Evolutionary conservation across 2,329 filamentous ascomycete species (phyloP).

Genomic region (Sarocladiaceae sp.): DNA sequence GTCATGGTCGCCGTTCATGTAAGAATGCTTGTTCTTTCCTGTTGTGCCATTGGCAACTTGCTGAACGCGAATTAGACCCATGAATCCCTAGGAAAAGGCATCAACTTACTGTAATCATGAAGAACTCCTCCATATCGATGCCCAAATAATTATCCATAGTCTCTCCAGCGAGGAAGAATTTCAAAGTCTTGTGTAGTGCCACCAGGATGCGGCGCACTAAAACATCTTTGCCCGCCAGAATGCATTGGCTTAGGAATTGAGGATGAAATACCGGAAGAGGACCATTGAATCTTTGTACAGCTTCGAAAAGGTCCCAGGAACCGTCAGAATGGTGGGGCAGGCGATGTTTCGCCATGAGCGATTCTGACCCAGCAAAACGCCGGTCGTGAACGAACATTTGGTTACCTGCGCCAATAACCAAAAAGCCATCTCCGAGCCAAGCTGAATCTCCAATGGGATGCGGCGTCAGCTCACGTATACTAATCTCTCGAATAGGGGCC

Average conservation of each 20-base stretch:
- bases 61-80: neutral
- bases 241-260: slow-evolving; percentile 82
- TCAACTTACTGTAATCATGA: slow-evolving; percentile 26
- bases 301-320: slow-evolving; percentile 70
- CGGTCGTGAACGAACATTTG: slow-evolving; percentile 84
- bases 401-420: slow-evolving; percentile 86
- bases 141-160: slow-evolving; percentile 73
- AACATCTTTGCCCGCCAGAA: slow-evolving; percentile 70
- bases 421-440: slow-evolving; percentile 80
- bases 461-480: slow-evolving; percentile 74
- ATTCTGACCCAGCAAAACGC: slow-evolving; percentile 60
- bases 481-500: slow-evolving; percentile 79
- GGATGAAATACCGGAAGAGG: slow-evolving; percentile 89
- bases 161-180: slow-evolving; percentile 80
- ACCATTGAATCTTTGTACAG: slow-evolving; percentile 80
- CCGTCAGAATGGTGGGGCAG: slow-evolving; percentile 44
- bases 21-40: slow-evolving; percentile 29
- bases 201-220: slow-evolving; percentile 71
- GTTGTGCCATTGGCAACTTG: slow-evolving; percentile 6
- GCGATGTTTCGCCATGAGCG: slow-evolving; percentile 49
- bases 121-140: slow-evolving; percentile 57
- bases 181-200: slow-evolving; percentile 69
- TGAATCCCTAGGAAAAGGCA: slow-evolving; percentile 8
- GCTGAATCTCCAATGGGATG: slow-evolving; percentile 91
- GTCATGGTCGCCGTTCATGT: slow-evolving; percentile 28